Evolutionary conservation across 2,329 filamentous ascomycete species (phyloP), one percentile per base, ranked within the genome.

Genomic region (Paraphaeosphaeria sporulosa): DNA sequence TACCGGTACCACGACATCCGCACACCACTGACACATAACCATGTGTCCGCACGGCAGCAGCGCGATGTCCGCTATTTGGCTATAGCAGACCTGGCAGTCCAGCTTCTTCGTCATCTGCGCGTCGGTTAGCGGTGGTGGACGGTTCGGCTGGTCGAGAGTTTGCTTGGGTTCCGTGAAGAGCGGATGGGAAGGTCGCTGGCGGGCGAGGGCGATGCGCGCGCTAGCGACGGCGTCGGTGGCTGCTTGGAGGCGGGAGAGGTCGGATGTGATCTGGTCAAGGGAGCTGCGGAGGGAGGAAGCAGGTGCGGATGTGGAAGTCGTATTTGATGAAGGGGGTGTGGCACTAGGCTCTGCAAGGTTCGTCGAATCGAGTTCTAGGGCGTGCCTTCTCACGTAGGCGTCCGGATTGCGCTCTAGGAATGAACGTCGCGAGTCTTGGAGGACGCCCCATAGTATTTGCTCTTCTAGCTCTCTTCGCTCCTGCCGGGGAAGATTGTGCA

Each of bases 21-120:
- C 83, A 64, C 84, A 86, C 83, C 83, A 86, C 42, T 79, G 74
- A 66, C 84, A 86, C 77, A 86, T 82, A 36, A 83, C 78, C 62
- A 85, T 77, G 68, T 86, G 84, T 0, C 84, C 84, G 61, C 84
- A 87, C 0, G 84, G 84, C 38, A 86, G 65, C 19, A 84, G 73
- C 2, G 82, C 84, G 7, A 82, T 81, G 60, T 86, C 82, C 0
- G 85, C 82, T 2, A 82, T 51, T 66, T 86, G 84, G 10, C 77
- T 77, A 65, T 84, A 84, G 67, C 84, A 87, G 19, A 85, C 78
- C 61, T 83, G 81, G 64, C 84, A 87, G 44, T 83, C 79, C 30
- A 87, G 70, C 34, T 79, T 81, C 42, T 83, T 73, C 5, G 73
- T 83, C 80, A 86, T 78, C 47, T 85, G 80, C 40, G 79, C 79